These are phyloP conservation scores for Crataegus laevigata DNA, from an alignment of 306 rosid species.

Conservation along the genomic window DNA sequence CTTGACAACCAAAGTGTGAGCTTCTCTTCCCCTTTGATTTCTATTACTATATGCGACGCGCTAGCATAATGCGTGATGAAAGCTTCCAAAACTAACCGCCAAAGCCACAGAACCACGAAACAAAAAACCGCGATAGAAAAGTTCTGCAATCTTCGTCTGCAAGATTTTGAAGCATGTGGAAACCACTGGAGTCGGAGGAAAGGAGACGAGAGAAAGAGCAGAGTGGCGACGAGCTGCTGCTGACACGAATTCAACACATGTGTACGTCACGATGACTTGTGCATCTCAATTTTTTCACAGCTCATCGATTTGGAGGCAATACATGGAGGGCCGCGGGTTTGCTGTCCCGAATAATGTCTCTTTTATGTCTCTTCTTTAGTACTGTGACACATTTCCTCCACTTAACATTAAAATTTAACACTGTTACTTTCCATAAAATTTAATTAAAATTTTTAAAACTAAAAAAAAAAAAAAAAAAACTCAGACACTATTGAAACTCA, in stretches of 20 bases:
- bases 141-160: not conserved
- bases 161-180: conserved; percentile 18
- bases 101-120: not conserved
- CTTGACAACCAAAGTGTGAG: too few relatives aligned
- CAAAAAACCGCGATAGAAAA: not conserved
- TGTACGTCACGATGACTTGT: not conserved
- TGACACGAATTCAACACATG: not conserved
- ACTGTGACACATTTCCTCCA: too few relatives aligned
- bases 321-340: too few relatives aligned
- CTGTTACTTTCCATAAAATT: too few relatives aligned
- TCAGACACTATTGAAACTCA: too few relatives aligned
- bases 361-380: too few relatives aligned
- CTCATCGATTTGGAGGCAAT: conserved; percentile 1
- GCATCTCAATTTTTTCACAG: not conserved
- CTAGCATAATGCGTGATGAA: not conserved
- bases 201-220: not conserved
- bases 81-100: not conserved
- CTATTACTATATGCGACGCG: not conserved
- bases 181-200: not conserved
- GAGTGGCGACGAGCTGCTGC: conserved; percentile 47
- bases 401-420: too few relatives aligned
- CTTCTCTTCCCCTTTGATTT: too few relatives aligned
- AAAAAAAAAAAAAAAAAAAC: too few relatives aligned
- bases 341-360: too few relatives aligned
- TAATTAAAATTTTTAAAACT: too few relatives aligned